Evolutionary conservation across 768 basidiomycete species (phyloP).

Genomic region (Lactarius sp.): DNA sequence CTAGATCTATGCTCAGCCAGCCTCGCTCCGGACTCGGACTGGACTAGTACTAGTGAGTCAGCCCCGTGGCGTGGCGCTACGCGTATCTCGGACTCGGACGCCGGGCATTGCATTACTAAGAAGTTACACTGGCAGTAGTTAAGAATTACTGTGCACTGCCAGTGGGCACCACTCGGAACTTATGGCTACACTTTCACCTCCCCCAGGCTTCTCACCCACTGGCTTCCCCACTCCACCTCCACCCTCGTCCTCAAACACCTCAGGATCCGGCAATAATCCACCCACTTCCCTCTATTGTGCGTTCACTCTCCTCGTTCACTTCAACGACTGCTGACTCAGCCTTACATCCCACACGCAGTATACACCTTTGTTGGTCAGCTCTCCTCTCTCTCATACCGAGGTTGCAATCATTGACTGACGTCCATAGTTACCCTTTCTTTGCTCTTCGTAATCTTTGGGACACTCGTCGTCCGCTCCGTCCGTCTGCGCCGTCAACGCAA

Average conservation of each 20-base stretch:
- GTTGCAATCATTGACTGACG: background rate
- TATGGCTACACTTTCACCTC: background rate
- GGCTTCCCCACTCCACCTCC: background rate
- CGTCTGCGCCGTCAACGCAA: slow-evolving; percentile 13
- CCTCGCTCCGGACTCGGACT: too few relatives aligned
- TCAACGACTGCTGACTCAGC: background rate
- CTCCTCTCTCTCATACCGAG: background rate
- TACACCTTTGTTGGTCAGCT: slow-evolving; percentile 9
- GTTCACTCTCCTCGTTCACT: background rate
- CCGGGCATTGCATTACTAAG: too few relatives aligned
- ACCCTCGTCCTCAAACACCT: too few relatives aligned
- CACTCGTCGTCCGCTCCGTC: slow-evolving; percentile 12
- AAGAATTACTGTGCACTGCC: too few relatives aligned
- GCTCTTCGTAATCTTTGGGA: background rate
- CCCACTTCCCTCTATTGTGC: slow-evolving; percentile 5
- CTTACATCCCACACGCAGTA: background rate
- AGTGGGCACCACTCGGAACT: too few relatives aligned
- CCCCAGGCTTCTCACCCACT: background rate
- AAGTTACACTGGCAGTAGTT: too few relatives aligned
- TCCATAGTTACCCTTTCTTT: background rate
- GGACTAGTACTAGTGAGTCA: too few relatives aligned
- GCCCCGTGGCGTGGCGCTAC: too few relatives aligned
- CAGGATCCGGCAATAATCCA: background rate
- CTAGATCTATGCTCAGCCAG: too few relatives aligned
- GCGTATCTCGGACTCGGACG: too few relatives aligned